Percentiles rank a stretch among this genome's conserved stretches.
Evolutionary conservation across 2,329 filamentous ascomycete genomes (phyloP).

Genomic region (Trichophyton rubrum): DNA sequence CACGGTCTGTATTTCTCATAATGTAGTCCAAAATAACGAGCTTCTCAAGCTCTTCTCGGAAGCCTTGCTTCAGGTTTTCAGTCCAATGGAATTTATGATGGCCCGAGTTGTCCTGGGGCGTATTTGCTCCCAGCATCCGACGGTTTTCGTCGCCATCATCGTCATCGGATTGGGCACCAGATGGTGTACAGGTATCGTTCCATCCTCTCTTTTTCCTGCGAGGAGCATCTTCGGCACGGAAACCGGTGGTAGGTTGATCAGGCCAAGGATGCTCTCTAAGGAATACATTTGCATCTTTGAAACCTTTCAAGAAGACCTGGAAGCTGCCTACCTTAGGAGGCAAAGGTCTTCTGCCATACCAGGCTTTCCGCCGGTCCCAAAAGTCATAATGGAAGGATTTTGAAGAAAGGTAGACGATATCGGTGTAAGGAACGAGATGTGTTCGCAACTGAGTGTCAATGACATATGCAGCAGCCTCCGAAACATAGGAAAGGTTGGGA

Average conservation of each 20-base stretch:
- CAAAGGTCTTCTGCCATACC: slow-evolving; percentile 72
- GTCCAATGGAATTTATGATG: slow-evolving; percentile 66
- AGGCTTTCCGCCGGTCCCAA: slow-evolving; percentile 82
- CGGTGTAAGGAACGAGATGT: slow-evolving; percentile 89
- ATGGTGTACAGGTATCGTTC: slow-evolving; percentile 70
- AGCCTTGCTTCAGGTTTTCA: slow-evolving; percentile 73
- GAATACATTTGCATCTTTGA: slow-evolving; percentile 93
- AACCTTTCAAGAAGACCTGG: slow-evolving; percentile 93
- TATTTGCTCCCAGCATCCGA: slow-evolving; percentile 26
- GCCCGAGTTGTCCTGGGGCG: slow-evolving; percentile 35
- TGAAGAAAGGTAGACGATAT: slow-evolving; percentile 84
- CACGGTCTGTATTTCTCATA: slow-evolving; percentile 96
- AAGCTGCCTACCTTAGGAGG: slow-evolving; percentile 91
- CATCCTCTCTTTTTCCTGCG: slow-evolving; percentile 59
- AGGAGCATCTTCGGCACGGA: slow-evolving; percentile 55
- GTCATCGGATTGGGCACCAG: slow-evolving; percentile 45
- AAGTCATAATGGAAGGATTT: slow-evolving; percentile 98
- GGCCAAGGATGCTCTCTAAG: slow-evolving; percentile 93
- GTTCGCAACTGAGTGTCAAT: slow-evolving; percentile 83
- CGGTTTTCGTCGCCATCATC: slow-evolving; percentile 47
- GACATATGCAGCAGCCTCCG: slow-evolving; percentile 91
- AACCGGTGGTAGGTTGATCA: slow-evolving; percentile 62
- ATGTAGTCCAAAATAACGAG: slow-evolving; percentile 96
- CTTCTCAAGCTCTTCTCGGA: slow-evolving; percentile 91
- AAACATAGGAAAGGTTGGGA: slow-evolving; percentile 94